These are phyloP conservation scores for Capronia coronata DNA, from an alignment of 2,329 filamentous ascomycete species.

Conservation along the genomic window DNA sequence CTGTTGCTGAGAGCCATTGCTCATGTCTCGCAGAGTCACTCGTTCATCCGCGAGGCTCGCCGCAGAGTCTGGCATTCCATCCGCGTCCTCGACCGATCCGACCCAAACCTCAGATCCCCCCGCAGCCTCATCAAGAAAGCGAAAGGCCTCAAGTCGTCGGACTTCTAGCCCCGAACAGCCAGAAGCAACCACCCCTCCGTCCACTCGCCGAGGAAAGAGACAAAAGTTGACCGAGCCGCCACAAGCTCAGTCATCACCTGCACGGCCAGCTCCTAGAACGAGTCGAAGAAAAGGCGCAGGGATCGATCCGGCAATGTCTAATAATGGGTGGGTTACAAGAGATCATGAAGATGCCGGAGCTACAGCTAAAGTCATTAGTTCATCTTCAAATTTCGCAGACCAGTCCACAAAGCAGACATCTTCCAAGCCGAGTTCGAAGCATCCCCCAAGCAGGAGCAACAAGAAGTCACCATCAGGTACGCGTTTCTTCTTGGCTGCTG, in stretches of 20 bases:
- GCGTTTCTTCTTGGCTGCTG: constrained; percentile 35
- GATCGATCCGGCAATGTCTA: constrained; percentile 33
- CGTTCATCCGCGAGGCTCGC: constrained; percentile 89
- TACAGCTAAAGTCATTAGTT: constrained; percentile 40
- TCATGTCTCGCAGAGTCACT: constrained; percentile 96
- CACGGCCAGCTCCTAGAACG: constrained; percentile 16
- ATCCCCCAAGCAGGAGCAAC: constrained; percentile 61
- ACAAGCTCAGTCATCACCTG: constrained; percentile 35
- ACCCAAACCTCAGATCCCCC: constrained; percentile 32
- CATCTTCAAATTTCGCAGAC: constrained; percentile 58
- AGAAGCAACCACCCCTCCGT: constrained; percentile 28
- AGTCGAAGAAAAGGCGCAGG: constrained; percentile 16
- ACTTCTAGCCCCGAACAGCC: constrained; percentile 44
- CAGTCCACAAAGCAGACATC: constrained; percentile 51
- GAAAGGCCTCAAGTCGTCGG: constrained; percentile 58
- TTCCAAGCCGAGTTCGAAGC: constrained; percentile 59
- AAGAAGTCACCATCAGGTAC: constrained; percentile 58
- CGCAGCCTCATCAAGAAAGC: constrained; percentile 53
- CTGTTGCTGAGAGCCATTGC: constrained; percentile 43
- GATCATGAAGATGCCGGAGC: constrained; percentile 16
- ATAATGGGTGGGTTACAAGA: constrained; percentile 19
- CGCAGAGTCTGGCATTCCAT: constrained; percentile 51
- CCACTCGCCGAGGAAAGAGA: constrained; percentile 60
- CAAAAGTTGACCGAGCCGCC: constrained; percentile 54
- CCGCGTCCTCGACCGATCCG: constrained; percentile 32